Evolutionary conservation across 2,329 filamentous ascomycete genomes (phyloP), one percentile per base, ranked within the genome.

Genomic region (Aureobasidium pullulans): DNA sequence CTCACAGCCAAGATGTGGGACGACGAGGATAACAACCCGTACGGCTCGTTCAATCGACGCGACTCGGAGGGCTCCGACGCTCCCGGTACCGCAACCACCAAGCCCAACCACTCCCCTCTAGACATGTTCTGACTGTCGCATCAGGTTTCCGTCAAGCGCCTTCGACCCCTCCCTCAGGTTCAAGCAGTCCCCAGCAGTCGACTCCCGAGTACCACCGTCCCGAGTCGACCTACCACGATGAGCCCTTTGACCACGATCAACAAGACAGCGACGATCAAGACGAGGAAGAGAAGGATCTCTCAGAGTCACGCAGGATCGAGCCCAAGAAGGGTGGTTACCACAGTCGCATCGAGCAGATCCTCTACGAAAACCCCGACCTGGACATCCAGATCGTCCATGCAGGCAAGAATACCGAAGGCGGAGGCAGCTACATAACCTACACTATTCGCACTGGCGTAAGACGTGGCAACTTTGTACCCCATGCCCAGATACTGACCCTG

Each of bases 11-110:
- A 19, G 16, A 97, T 97, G 93, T 97, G 93, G 93, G 95, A 96
- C 81, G 92, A 97, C 79, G 93, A 97, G 77, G 90, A 97, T 71
- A 97, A 97, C 77, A 97, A 97, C 73, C 93, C 93, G 5, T 96
- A 97, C 71, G 92, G 91, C 68, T 93, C 90, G 74, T 96, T 96
- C 77, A 89, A 94, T 73, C 88, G 89, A 68, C 85, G 89, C 68
- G 89, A 95, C 73, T 89, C 89, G 63, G 84, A 88, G 72, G 81
- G 84, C 47, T 90, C 87, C 31, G 87, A 87, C 34, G 77, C 80
- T 44, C 86, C 23, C 77, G 84, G 58, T 88, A 57, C 28, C 31
- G 19, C 34, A 44, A 56, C 60, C 10, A 6, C 9, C 32, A 19
- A 32, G 7, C n/a, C 19, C 13, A 10, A 36, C 43, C 19, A 57